A percentile compares a stretch with the other conserved stretches of the same genome.
These are phyloP conservation scores for Penicillium sp. DNA, from an alignment of 2,329 filamentous ascomycete species.

Conservation along the genomic window DNA sequence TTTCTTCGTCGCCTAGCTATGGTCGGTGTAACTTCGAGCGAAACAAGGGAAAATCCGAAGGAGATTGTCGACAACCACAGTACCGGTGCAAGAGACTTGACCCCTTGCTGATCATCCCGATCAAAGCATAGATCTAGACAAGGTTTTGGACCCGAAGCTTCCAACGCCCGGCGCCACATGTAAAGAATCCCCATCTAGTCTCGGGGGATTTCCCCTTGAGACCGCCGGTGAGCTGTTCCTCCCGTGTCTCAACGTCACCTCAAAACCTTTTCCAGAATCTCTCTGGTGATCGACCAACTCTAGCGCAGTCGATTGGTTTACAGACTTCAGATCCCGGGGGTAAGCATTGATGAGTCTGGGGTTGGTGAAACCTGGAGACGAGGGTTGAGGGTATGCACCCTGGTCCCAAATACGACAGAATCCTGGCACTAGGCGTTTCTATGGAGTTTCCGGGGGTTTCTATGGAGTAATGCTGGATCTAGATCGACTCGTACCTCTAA, in stretches of 20 bases:
- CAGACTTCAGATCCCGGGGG: constrained; percentile 6
- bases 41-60: no score
- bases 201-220: constrained; percentile 10
- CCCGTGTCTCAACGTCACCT: background rate
- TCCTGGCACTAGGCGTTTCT: background rate
- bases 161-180: background rate
- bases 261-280: background rate
- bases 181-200: constrained; percentile 1
- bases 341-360: background rate
- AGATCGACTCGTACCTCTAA: no score
- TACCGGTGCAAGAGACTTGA: background rate
- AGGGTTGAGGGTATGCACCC: background rate
- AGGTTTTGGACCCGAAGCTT: constrained; percentile 4
- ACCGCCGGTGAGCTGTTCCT: background rate
- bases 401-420: background rate
- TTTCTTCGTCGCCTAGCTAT: no score
- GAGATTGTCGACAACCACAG: no score
- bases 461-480: no score
- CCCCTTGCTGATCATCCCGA: background rate
- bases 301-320: background rate
- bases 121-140: background rate
- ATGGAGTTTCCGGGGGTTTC: no score
- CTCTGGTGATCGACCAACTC: background rate
- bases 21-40: no score
- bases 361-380: constrained; percentile 17